These are phyloP conservation scores for Neoboletus subvelutipes DNA, from an alignment of 768 basidiomycete species.

Conservation along the genomic window DNA sequence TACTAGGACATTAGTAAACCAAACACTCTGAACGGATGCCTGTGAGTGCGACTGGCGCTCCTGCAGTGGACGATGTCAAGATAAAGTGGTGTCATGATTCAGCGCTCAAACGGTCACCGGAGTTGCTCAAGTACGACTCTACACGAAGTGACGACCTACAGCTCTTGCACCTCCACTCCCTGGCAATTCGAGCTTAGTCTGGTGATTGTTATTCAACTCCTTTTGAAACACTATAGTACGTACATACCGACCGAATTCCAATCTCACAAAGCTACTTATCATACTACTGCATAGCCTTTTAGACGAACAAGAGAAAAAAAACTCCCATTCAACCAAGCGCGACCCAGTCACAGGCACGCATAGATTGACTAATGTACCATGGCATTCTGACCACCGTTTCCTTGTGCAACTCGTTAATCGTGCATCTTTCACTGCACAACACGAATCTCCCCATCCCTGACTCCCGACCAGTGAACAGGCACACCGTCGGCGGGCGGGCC, in stretches of 20 bases:
- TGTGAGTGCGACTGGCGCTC: slow-evolving; percentile 46
- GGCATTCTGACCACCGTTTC: slow-evolving; percentile 28
- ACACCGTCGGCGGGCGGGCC: slow-evolving; percentile 22
- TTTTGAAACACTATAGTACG: too few relatives aligned
- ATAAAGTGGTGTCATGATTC: slow-evolving; percentile 88
- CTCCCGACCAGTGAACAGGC: slow-evolving; percentile 21
- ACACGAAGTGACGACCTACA: too few relatives aligned
- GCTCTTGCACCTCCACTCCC: too few relatives aligned
- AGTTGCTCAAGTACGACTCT: slow-evolving; percentile 84
- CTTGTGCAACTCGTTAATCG: slow-evolving; percentile 22
- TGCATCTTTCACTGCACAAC: slow-evolving; percentile 23
- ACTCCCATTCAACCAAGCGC: slow-evolving; percentile 12
- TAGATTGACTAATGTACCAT: slow-evolving; percentile 14
- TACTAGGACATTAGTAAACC: slow-evolving; percentile 54
- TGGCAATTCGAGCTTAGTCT: too few relatives aligned
- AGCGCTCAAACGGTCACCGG: slow-evolving; percentile 49
- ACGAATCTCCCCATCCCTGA: slow-evolving; percentile 23
- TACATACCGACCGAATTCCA: too few relatives aligned
- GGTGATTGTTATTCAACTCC: too few relatives aligned
- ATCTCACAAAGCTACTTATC: neutral
- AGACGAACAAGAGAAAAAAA: neutral
- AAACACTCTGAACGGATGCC: slow-evolving; percentile 61
- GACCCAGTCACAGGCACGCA: slow-evolving; percentile 27
- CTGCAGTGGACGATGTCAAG: slow-evolving; percentile 78
- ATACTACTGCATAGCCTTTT: neutral